phyloP scores from a whole-genome alignment of 2,329 filamentous ascomycete species.

The Bisporella sp. region DNA sequence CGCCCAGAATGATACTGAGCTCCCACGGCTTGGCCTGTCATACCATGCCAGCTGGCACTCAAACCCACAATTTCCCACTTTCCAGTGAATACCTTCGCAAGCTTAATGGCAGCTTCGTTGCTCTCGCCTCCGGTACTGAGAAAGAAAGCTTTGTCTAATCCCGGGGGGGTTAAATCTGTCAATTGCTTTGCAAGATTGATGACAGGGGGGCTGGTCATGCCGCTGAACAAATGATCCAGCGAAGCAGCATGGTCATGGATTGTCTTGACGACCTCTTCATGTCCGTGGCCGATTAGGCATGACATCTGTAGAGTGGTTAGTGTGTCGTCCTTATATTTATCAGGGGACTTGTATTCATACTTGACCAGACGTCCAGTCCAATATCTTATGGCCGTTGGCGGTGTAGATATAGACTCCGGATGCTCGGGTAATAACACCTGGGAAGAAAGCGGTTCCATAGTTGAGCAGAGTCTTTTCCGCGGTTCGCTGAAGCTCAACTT shows the following conservation, averaged over 20 bases:
- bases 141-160: conserved; percentile 49
- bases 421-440: conserved; percentile 15
- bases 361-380: conserved; percentile 50
- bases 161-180: conserved; percentile 38
- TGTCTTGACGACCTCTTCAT: conserved; percentile 49
- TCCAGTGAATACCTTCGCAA: conserved; percentile 57
- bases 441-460: conserved; percentile 16
- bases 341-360: too few species aligned
- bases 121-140: conserved; percentile 50
- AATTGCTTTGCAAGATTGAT: conserved; percentile 46
- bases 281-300: conserved; percentile 49
- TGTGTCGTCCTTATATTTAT: too few species aligned
- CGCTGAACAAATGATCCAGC: conserved; percentile 52
- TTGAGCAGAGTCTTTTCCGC: neutral
- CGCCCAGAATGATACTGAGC: conserved; percentile 49
- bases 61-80: conserved; percentile 60
- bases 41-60: conserved; percentile 52
- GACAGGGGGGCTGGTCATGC: conserved; percentile 52
- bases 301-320: conserved; percentile 40
- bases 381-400: conserved; percentile 34
- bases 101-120: conserved; percentile 56
- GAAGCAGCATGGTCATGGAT: conserved; percentile 40
- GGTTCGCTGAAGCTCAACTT: too few species aligned
- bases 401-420: conserved; percentile 33
- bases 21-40: conserved; percentile 45